A percentile compares a stretch with the other conserved stretches of the same genome.
phyloP scores from a whole-genome alignment of 2,329 filamentous ascomycete species.

The Penicillium concentricum region DNA sequence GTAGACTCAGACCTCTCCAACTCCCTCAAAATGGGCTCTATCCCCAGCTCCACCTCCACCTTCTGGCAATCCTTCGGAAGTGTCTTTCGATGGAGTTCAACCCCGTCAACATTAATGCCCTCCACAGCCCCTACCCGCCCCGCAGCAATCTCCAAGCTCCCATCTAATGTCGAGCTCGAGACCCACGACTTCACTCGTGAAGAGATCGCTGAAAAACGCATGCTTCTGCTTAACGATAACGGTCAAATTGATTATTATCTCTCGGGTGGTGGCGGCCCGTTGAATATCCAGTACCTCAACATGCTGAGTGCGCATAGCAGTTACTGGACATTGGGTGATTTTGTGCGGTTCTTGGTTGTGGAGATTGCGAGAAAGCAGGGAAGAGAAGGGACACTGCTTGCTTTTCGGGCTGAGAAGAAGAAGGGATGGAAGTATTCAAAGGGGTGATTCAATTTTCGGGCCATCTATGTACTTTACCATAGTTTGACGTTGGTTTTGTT shows the following conservation, averaged over 20 bases:
- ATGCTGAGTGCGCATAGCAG: slow-evolving; percentile 95
- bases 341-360: slow-evolving; percentile 84
- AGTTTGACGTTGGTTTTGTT: neutral
- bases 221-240: slow-evolving; percentile 88
- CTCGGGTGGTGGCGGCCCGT: slow-evolving; percentile 75
- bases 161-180: slow-evolving; percentile 82
- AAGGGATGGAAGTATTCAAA: slow-evolving; percentile 50
- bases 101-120: slow-evolving; percentile 51
- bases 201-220: slow-evolving; percentile 86
- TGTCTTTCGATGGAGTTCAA: slow-evolving; percentile 58
- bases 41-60: slow-evolving; percentile 69
- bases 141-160: slow-evolving; percentile 58
- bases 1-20: slow-evolving; percentile 78
- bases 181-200: slow-evolving; percentile 93
- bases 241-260: slow-evolving; percentile 93
- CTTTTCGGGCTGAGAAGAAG: slow-evolving; percentile 56
- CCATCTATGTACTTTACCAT: neutral
- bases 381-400: slow-evolving; percentile 55
- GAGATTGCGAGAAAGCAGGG: slow-evolving; percentile 79
- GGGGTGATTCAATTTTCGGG: slow-evolving; percentile 14
- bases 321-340: slow-evolving; percentile 86
- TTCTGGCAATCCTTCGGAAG: slow-evolving; percentile 65
- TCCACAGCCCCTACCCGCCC: slow-evolving; percentile 64
- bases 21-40: slow-evolving; percentile 71
- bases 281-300: slow-evolving; percentile 95